Conservation (phyloP, 2,329 filamentous ascomycete species). For the Colletotrichum costaricense region DNA sequence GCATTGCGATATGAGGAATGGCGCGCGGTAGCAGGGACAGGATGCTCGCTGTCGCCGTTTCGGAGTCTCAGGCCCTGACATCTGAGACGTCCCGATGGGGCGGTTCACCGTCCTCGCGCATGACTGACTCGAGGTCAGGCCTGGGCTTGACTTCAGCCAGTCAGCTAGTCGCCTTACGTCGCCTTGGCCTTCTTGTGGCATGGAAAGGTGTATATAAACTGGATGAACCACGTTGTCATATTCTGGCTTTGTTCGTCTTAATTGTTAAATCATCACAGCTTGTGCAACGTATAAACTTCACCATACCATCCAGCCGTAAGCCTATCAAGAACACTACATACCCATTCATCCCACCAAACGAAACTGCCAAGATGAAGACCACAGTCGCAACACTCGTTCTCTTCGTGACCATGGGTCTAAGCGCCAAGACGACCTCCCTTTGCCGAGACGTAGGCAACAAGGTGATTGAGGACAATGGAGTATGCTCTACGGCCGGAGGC, state of each 20-base stretch:
- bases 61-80: constrained; percentile 3
- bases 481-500: constrained; percentile 12
- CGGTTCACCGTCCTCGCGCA: neutral
- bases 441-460: constrained; percentile 17
- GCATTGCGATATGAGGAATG: neutral
- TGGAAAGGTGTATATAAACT: neutral
- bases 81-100: constrained; percentile 20
- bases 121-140: constrained; percentile 6
- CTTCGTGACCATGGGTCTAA: neutral
- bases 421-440: constrained; percentile 8
- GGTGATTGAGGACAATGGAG: neutral
- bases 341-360: neutral
- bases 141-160: too few relatives aligned
- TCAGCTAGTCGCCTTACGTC: neutral
- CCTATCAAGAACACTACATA: too few relatives aligned
- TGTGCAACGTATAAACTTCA: neutral
- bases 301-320: neutral
- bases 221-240: neutral
- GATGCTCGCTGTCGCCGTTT: constrained; percentile 13
- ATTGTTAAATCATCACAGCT: neutral
- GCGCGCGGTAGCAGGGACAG: constrained; percentile 2
- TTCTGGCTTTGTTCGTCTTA: neutral
- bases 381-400: neutral
- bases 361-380: constrained; percentile 15
- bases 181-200: neutral